Percentiles rank a stretch among this genome's conserved stretches.
phyloP scores from a whole-genome alignment of 106 monocot species.

The Allium cepa region DNA sequence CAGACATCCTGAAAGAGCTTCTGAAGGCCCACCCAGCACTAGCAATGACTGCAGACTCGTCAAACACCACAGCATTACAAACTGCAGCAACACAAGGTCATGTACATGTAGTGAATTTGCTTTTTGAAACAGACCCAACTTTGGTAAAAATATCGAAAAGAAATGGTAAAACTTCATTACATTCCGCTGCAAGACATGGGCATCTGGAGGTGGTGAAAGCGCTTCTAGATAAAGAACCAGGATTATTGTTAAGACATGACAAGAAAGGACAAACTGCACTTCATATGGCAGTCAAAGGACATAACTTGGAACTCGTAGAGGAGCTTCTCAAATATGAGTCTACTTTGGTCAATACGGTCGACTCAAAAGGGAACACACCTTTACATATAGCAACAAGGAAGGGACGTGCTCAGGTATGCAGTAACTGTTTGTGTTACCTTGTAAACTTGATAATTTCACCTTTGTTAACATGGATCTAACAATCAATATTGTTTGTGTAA shows the following conservation, averaged over 20 bases:
- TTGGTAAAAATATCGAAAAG: slow-evolving; percentile 67
- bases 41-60: slow-evolving; percentile 71
- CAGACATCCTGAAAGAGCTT: slow-evolving; percentile 68
- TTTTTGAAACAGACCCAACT: slow-evolving; percentile 58
- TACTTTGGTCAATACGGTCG: slow-evolving; percentile 46
- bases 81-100: slow-evolving; percentile 86
- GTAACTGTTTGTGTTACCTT: too few relatives aligned
- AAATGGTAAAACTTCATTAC: slow-evolving; percentile 85
- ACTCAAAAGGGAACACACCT: slow-evolving; percentile 71
- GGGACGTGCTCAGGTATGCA: slow-evolving; percentile 48
- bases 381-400: slow-evolving; percentile 82
- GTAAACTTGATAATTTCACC: background rate
- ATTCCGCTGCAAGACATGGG: slow-evolving; percentile 81
- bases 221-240: slow-evolving; percentile 47
- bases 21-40: slow-evolving; percentile 58
- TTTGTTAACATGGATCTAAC: background rate
- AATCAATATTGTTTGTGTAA: too few relatives aligned
- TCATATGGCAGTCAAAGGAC: slow-evolving; percentile 23
- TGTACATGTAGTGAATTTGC: slow-evolving; percentile 58
- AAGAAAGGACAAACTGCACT: slow-evolving; percentile 89
- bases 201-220: slow-evolving; percentile 63
- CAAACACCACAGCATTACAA: slow-evolving; percentile 82
- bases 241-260: slow-evolving; percentile 42
- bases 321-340: slow-evolving; percentile 18
- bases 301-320: slow-evolving; percentile 9